phyloP scores from a whole-genome alignment of 768 basidiomycete species.

The Calvatia gigantea region DNA sequence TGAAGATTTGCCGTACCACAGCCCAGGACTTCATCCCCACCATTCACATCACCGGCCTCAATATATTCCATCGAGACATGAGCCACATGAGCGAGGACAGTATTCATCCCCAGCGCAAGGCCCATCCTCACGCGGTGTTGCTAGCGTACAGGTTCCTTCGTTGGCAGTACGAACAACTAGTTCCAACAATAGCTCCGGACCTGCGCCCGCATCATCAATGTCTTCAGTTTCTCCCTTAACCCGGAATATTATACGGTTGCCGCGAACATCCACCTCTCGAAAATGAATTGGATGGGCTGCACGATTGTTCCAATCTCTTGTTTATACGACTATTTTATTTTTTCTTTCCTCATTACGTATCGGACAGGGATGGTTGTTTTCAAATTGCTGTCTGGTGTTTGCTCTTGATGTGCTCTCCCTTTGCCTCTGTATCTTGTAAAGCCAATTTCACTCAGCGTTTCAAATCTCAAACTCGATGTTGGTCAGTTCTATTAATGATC shows the following conservation, averaged over 20 bases:
- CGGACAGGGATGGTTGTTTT: too few relatives aligned
- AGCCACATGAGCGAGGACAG: neutral
- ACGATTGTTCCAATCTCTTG: neutral
- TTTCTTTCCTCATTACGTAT: too few relatives aligned
- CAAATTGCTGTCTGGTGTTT: neutral
- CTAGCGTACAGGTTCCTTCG: neutral
- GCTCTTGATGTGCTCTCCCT: neutral
- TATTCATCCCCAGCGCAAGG: neutral
- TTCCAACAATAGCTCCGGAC: constrained; percentile 12
- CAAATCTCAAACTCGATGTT: too few relatives aligned
- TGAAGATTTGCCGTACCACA: constrained; percentile 9
- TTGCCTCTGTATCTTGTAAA: constrained; percentile 4
- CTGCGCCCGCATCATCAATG: constrained; percentile 4
- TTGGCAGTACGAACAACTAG: constrained; percentile 3
- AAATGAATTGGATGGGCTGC: constrained; percentile 3
- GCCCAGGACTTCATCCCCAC: constrained; percentile 8
- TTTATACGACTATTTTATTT: neutral
- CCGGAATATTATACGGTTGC: constrained; percentile 5
- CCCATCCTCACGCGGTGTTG: neutral
- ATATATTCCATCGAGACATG: neutral
- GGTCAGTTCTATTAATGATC: too few relatives aligned
- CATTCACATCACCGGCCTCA: constrained; percentile 5
- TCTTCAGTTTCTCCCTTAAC: constrained; percentile 7
- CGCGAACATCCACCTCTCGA: neutral
- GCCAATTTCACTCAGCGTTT: neutral